Evolutionary conservation across 371 early-diverging fungal genomes (phyloP).

Genomic region (Chytridium lagenaria): DNA sequence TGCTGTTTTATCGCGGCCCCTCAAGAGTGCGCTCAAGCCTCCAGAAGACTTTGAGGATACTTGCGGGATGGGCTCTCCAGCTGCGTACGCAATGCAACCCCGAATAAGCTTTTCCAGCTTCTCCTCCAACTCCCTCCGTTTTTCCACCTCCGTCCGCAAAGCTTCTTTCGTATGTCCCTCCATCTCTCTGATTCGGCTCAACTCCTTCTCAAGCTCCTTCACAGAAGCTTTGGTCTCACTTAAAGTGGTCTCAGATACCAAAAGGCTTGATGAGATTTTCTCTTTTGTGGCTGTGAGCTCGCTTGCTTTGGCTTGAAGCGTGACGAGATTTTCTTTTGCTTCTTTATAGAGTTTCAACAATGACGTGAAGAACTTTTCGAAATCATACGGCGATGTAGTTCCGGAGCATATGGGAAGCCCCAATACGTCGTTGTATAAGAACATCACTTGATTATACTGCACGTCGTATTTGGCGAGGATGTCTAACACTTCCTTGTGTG

Average conservation of each 20-base stretch:
- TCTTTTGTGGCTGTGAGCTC: neutral
- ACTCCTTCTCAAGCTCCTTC: neutral
- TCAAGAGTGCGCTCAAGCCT: too few species aligned
- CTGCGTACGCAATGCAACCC: slow-evolving; percentile 3
- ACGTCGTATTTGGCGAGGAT: slow-evolving; percentile 7
- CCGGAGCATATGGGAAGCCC: neutral
- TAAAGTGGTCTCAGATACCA: neutral
- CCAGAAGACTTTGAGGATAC: too few species aligned
- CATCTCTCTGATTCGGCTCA: neutral
- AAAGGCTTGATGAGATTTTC: neutral
- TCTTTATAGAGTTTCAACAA: neutral
- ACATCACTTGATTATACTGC: neutral
- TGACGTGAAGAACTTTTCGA: neutral
- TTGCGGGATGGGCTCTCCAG: neutral
- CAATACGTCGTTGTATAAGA: neutral
- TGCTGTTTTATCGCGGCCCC: too few species aligned
- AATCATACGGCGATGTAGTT: neutral
- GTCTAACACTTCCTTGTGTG: neutral
- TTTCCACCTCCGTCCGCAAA: neutral
- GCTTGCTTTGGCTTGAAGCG: neutral
- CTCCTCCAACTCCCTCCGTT: neutral
- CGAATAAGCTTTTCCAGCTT: neutral
- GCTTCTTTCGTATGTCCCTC: neutral
- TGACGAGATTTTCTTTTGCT: neutral
- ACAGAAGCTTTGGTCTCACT: neutral